Conservation (phyloP, 2,329 filamentous ascomycete genomes). For the Phaeophleospora eucalypticola region DNA sequence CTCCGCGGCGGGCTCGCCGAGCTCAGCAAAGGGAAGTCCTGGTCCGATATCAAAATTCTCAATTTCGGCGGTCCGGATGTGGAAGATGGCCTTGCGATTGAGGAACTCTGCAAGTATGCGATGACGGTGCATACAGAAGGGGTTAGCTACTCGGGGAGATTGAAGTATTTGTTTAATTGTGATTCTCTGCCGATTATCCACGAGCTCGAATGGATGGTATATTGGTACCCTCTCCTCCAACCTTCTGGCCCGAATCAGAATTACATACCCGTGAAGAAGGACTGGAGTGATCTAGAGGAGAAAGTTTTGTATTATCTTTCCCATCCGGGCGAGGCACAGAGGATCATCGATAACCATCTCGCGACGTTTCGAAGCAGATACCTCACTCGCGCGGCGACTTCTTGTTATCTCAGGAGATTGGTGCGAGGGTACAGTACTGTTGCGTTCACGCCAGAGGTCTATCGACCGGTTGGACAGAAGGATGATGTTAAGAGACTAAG, state of each 20-base stretch:
- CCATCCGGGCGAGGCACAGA: conserved; percentile 21
- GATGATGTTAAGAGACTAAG: conserved; percentile 3
- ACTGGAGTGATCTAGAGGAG: conserved; percentile 28
- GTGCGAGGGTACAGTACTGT: conserved; percentile 26
- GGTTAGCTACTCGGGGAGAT: conserved; percentile 25
- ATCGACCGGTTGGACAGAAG: conserved; percentile 5
- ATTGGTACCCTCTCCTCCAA: conserved; percentile 26
- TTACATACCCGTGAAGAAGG: conserved; percentile 22
- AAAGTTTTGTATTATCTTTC: conserved; percentile 24
- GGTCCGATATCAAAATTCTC: conserved; percentile 33
- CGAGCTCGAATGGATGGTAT: conserved; percentile 23
- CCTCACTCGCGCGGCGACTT: conserved; percentile 27
- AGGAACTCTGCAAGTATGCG: conserved; percentile 26
- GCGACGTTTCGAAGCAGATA: conserved; percentile 27
- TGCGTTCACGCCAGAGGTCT: conserved; percentile 23
- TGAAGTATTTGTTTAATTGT: conserved; percentile 31
- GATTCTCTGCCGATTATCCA: conserved; percentile 27
- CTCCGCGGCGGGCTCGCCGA: conserved; percentile 29
- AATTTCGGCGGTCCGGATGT: conserved; percentile 10
- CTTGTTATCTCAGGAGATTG: conserved; percentile 31
- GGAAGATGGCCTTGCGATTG: conserved; percentile 14
- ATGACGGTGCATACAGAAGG: conserved; percentile 31
- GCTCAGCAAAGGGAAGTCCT: conserved; percentile 28
- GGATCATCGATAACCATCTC: conserved; percentile 26
- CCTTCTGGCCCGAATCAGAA: conserved; percentile 27